Conservation (phyloP, 1,284 basidiomycete genomes). For the Clitocybe nebularis region DNA sequence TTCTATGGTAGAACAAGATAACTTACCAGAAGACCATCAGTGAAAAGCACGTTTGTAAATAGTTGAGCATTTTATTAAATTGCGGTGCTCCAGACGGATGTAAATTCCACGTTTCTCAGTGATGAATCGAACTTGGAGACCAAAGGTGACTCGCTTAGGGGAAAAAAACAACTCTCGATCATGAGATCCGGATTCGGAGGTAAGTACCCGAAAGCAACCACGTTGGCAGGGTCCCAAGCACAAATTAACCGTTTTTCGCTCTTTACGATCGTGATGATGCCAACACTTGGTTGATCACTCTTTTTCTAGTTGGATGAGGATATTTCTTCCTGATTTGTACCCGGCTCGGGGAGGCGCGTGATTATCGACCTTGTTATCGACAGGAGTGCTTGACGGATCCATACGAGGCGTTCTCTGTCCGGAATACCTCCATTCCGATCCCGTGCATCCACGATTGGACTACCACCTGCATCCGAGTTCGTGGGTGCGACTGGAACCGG, state of each 20-base stretch:
- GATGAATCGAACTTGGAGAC: constrained; percentile 1
- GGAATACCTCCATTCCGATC: no score
- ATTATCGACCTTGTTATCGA: constrained; percentile 1
- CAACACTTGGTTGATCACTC: not conserved
- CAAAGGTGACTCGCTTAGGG: not conserved
- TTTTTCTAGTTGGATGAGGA: not conserved
- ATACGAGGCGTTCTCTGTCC: no score
- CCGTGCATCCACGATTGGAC: no score
- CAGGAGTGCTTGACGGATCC: no score
- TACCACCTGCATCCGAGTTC: no score
- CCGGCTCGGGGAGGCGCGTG: not conserved
- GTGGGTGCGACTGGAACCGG: no score
- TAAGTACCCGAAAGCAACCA: constrained; percentile 8
- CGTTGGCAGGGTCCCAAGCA: constrained; percentile 7
- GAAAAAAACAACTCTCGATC: constrained; percentile 8
- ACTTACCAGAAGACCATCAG: not conserved
- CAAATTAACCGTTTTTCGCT: not conserved
- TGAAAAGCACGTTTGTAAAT: not conserved
- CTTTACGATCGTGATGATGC: constrained; percentile 7
- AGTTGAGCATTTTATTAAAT: no score
- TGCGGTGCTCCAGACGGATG: constrained; percentile 12
- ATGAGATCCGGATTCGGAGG: constrained; percentile 10
- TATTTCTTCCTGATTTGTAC: not conserved
- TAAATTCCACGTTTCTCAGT: constrained; percentile 12
- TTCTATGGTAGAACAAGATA: no score